A percentile compares a stretch with the other conserved stretches of the same genome.
These are phyloP conservation scores for Hysterium pulicare DNA, from an alignment of 2,329 filamentous ascomycete species.

Conservation along the genomic window DNA sequence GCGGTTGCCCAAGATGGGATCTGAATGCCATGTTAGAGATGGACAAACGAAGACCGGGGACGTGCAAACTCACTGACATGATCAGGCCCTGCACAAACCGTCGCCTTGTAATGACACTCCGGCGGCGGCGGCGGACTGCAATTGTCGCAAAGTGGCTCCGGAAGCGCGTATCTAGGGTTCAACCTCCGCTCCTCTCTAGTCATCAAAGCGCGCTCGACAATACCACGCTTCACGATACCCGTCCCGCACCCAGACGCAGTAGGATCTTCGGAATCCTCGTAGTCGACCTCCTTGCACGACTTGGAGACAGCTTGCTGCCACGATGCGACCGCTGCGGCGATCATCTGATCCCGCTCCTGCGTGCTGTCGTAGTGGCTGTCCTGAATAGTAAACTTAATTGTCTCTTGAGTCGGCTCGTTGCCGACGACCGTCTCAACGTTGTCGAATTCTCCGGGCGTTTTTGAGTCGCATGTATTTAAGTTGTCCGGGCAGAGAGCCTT, in stretches of 20 bases:
- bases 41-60: no score
- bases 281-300: conserved; percentile 6
- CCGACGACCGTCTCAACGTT: conserved; percentile 1
- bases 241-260: conserved; percentile 3
- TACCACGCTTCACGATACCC: no score
- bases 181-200: neutral
- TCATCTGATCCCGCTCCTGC: conserved; percentile 5
- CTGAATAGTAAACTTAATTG: conserved; percentile 4
- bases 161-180: no score
- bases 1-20: neutral
- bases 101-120: no score
- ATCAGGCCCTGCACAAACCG: no score
- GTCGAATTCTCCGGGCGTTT: conserved; percentile 2
- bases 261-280: conserved; percentile 2
- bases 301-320: conserved; percentile 6
- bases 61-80: neutral
- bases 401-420: neutral
- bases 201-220: neutral
- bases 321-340: conserved; percentile 4
- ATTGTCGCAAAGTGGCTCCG: conserved; percentile 1
- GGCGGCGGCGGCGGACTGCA: no score
- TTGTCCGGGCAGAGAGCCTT: conserved; percentile 4
- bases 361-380: conserved; percentile 5
- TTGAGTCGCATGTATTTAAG: conserved; percentile 3
- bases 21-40: neutral